Percentiles rank a stretch among this genome's conserved stretches.
phyloP scores from a whole-genome alignment of 352 stramenopile genomes.

The Globisporangium nodosum region DNA sequence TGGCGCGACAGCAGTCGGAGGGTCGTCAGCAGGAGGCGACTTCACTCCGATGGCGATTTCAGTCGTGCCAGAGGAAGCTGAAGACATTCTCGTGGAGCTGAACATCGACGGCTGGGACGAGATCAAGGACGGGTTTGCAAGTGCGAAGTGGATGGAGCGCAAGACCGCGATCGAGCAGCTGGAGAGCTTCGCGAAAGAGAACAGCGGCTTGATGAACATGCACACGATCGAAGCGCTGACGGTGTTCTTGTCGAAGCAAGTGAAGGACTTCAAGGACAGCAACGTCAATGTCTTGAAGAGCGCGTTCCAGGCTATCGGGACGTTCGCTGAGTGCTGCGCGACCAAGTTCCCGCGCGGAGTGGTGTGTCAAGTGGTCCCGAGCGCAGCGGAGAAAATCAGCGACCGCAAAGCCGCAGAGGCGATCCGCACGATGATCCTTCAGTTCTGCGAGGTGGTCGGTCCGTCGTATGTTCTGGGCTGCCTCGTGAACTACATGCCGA shows the following conservation, averaged over 20 bases:
- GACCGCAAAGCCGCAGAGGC: constrained; percentile 73
- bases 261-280: constrained; percentile 86
- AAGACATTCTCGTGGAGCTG: constrained; percentile 46
- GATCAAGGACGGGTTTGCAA: constrained; percentile 57
- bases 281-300: constrained; percentile 88
- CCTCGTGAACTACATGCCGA: constrained; percentile 68
- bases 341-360: constrained; percentile 71
- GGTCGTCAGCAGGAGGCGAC: constrained; percentile 26
- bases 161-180: constrained; percentile 72
- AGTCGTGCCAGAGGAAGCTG: constrained; percentile 60
- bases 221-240: constrained; percentile 70
- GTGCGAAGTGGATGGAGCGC: constrained; percentile 78
- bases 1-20: constrained; percentile 7
- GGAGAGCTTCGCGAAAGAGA: constrained; percentile 48
- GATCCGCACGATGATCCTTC: constrained; percentile 65
- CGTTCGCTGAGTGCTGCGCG: constrained; percentile 50
- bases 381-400: constrained; percentile 75
- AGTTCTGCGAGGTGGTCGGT: constrained; percentile 69
- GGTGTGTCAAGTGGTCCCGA: constrained; percentile 61
- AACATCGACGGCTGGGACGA: constrained; percentile 51
- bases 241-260: constrained; percentile 63
- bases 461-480: constrained; percentile 74
- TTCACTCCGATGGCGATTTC: constrained; percentile 64
- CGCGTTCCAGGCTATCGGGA: constrained; percentile 74
- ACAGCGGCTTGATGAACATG: constrained; percentile 48